These are phyloP conservation scores for Flaveria sonorensis DNA, from an alignment of 129 eudicot genomes.

Conservation along the genomic window DNA sequence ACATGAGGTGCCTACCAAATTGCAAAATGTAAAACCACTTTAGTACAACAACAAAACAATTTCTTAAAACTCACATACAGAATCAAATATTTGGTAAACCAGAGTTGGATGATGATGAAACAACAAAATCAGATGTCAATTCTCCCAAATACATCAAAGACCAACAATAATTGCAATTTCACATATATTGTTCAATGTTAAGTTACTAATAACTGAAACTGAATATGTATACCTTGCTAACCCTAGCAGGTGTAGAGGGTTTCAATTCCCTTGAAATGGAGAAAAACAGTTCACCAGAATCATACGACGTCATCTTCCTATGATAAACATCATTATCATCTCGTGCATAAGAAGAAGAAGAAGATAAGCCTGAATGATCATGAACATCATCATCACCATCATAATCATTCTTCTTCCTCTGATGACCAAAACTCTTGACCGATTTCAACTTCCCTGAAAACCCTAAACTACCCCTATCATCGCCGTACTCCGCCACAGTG, in stretches of 20 bases:
- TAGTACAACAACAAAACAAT: not conserved
- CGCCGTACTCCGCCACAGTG: slow-evolving; percentile 34
- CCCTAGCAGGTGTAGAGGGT: slow-evolving; percentile 71
- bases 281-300: slow-evolving; percentile 56
- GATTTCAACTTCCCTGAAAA: slow-evolving; percentile 74
- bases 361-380: slow-evolving; percentile 33
- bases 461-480: slow-evolving; percentile 37
- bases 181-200: not conserved
- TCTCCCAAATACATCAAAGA: not conserved
- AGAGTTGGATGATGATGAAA: not conserved
- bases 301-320: slow-evolving; percentile 41
- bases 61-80: not conserved
- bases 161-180: slow-evolving; percentile 3
- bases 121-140: not conserved
- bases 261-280: slow-evolving; percentile 72
- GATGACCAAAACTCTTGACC: slow-evolving; percentile 48
- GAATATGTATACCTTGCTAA: slow-evolving; percentile 52
- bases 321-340: slow-evolving; percentile 29
- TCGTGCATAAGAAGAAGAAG: slow-evolving; percentile 23
- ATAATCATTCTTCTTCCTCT: slow-evolving; percentile 38
- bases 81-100: not conserved
- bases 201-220: not conserved
- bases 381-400: slow-evolving; percentile 27
- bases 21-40: slow-evolving; percentile 17
- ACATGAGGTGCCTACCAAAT: slow-evolving; percentile 63